These are phyloP conservation scores for Phalaenopsis equestris DNA, from an alignment of 106 monocot species.

Conservation along the genomic window DNA sequence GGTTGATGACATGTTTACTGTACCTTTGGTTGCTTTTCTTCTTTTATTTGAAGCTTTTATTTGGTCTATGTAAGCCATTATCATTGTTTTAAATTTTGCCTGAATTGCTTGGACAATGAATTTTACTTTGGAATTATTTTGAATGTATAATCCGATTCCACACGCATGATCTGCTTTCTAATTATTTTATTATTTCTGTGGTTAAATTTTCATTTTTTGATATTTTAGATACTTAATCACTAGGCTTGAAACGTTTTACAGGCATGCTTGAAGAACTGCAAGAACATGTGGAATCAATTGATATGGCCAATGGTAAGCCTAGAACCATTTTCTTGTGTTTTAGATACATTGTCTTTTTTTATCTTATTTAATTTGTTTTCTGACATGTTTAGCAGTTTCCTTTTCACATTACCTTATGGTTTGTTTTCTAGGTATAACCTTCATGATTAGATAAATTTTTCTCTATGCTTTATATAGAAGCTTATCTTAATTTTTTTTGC, in stretches of 20 bases:
- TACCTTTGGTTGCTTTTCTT: not conserved
- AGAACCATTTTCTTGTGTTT: not conserved
- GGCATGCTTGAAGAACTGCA: conserved; percentile 74
- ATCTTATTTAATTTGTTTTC: not conserved
- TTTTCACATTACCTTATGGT: not conserved
- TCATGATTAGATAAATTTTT: not conserved
- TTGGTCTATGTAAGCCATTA: not conserved
- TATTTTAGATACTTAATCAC: not conserved
- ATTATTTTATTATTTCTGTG: not conserved
- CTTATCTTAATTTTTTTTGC: not conserved
- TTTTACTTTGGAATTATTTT: not conserved
- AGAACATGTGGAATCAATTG: conserved; percentile 92
- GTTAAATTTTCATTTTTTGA: not conserved
- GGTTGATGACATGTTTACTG: not conserved
- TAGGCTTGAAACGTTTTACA: conserved; percentile 22
- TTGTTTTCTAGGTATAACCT: not conserved
- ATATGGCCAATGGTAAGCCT: conserved; percentile 84
- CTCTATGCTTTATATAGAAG: not conserved
- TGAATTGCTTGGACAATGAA: not conserved
- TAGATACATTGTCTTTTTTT: not conserved
- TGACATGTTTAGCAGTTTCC: not conserved
- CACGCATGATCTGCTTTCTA: too few relatives aligned
- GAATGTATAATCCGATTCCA: too few relatives aligned
- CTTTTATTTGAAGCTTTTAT: not conserved
- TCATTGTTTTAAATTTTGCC: not conserved